Base-by-base conservation (phyloP, 768 basidiomycete genomes). In the Leccinellum luteum region DNA sequence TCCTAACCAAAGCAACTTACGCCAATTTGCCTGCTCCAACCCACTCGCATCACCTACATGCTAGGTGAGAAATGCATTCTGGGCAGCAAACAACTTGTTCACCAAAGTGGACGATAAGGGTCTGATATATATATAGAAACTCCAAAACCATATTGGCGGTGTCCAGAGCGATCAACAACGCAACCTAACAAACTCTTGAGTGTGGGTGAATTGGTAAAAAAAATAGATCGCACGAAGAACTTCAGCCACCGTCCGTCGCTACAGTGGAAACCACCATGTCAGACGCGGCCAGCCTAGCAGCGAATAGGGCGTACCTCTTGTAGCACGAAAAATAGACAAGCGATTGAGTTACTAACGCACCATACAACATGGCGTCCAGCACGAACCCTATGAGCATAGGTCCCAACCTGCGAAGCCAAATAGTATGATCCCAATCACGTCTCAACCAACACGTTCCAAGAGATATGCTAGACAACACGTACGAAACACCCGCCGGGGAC, bases 301-400 rank as follows among this genome's bases (percentile, higher is more conserved):
- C 28, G 12, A 38, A 12, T 19, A 41, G n/a, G n/a, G 8, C 66
- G 10, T 47, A 67, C 67, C 60, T 63, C 54, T 68, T 70, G 35
- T 69, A 69, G 35, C 58, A 66, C 5, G 68, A 67, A 44, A 65
- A 68, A 45, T 71, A 69, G 48, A 75, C 44, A 60, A 70, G 73
- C 0, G 67, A 66, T 62, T 77, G 77, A 38, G 65, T 67, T 31
- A 74, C 52, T 60, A 75, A 65, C 3, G 66, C 66, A 30, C 76
- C 76, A 55, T 66, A 75, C 48, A 77, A 56, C 32, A 73, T 65
- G 25, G 69, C 57, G 59, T 77, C 74, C 48, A 76, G 61, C 43
- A 73, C 63, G 31, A 73, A 62, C 38, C 76, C 76, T 35, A 71
- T 55, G 49, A 77, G 69, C 48, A 73, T 62, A 2, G 76, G 76